Evolutionary conservation across 2,329 filamentous ascomycete species (phyloP).

Genomic region (Akanthomyces dipterigenus): DNA sequence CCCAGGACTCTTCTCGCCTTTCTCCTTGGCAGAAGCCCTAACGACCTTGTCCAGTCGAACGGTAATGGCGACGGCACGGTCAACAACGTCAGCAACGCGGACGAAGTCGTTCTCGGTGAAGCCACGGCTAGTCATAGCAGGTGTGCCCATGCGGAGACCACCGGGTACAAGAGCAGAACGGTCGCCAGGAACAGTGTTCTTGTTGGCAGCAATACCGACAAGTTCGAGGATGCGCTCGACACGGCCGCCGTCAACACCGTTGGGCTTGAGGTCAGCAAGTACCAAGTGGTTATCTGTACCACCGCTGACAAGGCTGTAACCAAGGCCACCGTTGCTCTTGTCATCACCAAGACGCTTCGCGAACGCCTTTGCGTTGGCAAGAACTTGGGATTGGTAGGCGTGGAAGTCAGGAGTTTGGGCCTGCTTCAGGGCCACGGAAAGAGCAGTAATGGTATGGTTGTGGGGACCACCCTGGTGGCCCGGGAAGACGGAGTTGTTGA

Average conservation of each 20-base stretch:
- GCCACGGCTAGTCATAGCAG: slow-evolving; percentile 96
- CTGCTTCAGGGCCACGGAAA: slow-evolving; percentile 92
- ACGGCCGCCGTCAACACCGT: slow-evolving; percentile 78
- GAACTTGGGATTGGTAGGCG: slow-evolving; percentile 82
- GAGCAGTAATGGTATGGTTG: slow-evolving; percentile 97
- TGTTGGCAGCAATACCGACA: slow-evolving; percentile 95
- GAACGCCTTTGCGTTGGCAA: slow-evolving; percentile 85
- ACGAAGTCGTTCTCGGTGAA: slow-evolving; percentile 84
- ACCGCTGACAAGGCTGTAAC: slow-evolving; percentile 84
- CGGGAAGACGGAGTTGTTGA: slow-evolving; percentile 95
- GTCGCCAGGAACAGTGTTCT: slow-evolving; percentile 97
- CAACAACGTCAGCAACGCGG: slow-evolving; percentile 77
- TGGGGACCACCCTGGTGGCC: slow-evolving; percentile 97
- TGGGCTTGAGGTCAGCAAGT: slow-evolving; percentile 82
- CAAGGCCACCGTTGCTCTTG: slow-evolving; percentile 70
- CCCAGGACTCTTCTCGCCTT: slow-evolving; percentile 57
- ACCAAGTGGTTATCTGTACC: slow-evolving; percentile 98
- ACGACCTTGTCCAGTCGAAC: slow-evolving; percentile 68
- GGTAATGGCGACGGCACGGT: slow-evolving; percentile 74
- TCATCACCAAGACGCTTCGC: slow-evolving; percentile 58
- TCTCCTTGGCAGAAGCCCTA: slow-evolving; percentile 60
- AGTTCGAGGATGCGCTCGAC: slow-evolving; percentile 88
- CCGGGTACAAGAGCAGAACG: slow-evolving; percentile 89
- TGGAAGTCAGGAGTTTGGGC: slow-evolving; percentile 85
- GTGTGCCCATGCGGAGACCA: slow-evolving; percentile 88